phyloP scores from a whole-genome alignment of 305 asterid genomes.

The Fraxinus ornus region DNA sequence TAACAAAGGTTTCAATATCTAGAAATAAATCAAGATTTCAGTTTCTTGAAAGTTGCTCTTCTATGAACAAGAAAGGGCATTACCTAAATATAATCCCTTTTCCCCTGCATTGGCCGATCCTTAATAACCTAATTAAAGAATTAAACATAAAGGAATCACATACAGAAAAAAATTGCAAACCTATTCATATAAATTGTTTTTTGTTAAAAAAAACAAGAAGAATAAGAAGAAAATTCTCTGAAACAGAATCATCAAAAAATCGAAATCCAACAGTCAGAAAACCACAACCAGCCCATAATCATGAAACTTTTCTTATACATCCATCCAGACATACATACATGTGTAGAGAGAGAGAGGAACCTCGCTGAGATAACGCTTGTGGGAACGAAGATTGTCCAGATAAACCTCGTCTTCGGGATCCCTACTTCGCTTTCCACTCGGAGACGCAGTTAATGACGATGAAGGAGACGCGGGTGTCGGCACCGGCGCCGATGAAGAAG shows the following conservation, averaged over 20 bases:
- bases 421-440: conserved; percentile 61
- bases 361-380: conserved; percentile 96
- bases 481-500: conserved; percentile 25
- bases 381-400: conserved; percentile 81
- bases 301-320: not conserved
- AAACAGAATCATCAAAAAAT: not conserved
- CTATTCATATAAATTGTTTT: not conserved
- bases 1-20: not conserved
- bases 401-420: conserved; percentile 95
- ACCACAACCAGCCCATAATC: not conserved
- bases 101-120: not conserved
- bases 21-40: not conserved
- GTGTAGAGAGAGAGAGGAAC: conserved; percentile 23
- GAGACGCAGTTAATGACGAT: conserved; percentile 32
- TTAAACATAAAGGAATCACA: not conserved
- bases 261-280: not conserved
- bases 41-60: not conserved
- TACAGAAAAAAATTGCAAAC: not conserved
- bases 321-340: not conserved
- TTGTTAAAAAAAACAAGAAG: not conserved
- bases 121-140: not conserved
- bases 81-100: not conserved
- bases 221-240: not conserved
- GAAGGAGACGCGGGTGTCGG: conserved; percentile 24
- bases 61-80: not conserved